Evolutionary conservation across 192 early-diverging fungal genomes (phyloP), one percentile per base, ranked within the genome.

Genomic region (Geranomyces variabilis): DNA sequence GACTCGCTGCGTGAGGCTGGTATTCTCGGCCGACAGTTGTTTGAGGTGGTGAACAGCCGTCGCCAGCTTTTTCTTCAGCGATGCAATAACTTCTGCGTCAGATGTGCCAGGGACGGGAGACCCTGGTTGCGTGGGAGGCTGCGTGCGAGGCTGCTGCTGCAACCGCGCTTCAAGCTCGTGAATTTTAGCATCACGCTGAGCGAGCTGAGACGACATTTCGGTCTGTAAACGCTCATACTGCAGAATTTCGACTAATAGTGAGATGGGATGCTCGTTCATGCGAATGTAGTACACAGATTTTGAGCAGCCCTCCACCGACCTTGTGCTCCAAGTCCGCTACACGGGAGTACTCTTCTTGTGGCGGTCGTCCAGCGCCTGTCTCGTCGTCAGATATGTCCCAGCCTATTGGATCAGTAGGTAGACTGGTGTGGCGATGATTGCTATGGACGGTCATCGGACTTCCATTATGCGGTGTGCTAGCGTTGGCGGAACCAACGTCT

Each of bases 31-130:
- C 7, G 58, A 60, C 29, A 60, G 58, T 1, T 60, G 58, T 26
- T 60, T 60, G 9, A 60, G 58, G 29, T 60, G 58, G 9, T 60
- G 58, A 28, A 60, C 58, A 8, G 58, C 58, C 28, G 24, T 60
- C 29, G 29, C 51, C 58, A 60, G 29, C 58, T 60, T 60, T 60
- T 28, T 33, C 58, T 29, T 19, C 29, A 33, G 31, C 5, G 58
- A 33, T 2, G 24, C 29, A 29, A 60, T 60, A 7, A 60, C 29
- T 8, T 60, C 58, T 6, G 58, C 17, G 29, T 60, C 58, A 19
- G 58, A 60, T 60, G 58, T 5, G 9, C 58, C 58, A 33, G 58
- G 58, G 29, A 33, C 58, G 3, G 58, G 58, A 28, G 58, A 60
- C 3, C 58, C 58, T 33, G 58, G 58, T 33, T 60, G 58, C 19